A percentile compares a stretch with the other conserved stretches of the same genome.
Conservation (phyloP, 495 filamentous ascomycete species). For the Penicillium ochrochloron region DNA sequence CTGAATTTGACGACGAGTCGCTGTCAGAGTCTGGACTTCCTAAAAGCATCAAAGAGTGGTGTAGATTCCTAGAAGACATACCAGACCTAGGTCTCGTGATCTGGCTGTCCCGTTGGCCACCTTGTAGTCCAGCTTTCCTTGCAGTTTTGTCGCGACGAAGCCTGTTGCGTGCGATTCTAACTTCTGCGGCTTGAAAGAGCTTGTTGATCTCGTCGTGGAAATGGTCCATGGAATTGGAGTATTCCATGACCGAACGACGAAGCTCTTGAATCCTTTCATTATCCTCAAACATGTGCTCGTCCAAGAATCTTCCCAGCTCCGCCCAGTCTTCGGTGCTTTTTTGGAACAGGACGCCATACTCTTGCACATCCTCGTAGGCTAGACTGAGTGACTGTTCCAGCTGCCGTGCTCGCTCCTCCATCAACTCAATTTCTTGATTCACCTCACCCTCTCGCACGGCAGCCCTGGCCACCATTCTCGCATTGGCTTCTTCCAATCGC, state of each 20-base stretch:
- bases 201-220: background rate
- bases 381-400: slow-evolving; percentile 5
- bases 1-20: background rate
- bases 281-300: background rate
- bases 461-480: background rate
- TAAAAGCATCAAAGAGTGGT: background rate
- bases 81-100: background rate
- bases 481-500: background rate
- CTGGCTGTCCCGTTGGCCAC: background rate
- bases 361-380: background rate
- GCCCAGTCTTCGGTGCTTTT: slow-evolving; percentile 5
- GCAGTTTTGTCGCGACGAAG: background rate
- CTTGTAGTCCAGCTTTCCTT: background rate
- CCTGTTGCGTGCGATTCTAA: background rate
- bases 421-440: background rate
- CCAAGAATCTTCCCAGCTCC: background rate
- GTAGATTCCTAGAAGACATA: background rate
- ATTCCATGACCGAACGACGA: background rate
- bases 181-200: background rate
- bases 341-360: slow-evolving; percentile 1
- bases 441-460: background rate
- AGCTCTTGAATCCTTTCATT: background rate
- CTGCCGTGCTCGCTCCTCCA: background rate
- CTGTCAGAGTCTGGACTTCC: background rate
- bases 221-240: background rate